Conservation (phyloP, 805 yeast species). For the Yarrowia hollandica region DNA sequence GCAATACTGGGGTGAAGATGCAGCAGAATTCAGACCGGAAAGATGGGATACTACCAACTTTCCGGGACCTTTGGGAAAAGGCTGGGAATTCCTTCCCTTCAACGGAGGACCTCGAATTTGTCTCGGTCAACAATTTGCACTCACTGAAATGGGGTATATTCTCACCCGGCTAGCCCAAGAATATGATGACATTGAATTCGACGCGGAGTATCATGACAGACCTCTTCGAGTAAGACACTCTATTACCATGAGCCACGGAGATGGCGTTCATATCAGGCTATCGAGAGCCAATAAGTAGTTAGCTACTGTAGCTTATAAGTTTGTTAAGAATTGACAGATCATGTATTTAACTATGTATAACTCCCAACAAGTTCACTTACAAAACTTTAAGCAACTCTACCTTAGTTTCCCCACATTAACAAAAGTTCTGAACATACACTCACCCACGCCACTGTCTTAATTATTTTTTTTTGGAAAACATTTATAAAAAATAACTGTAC, state of each 20-base stretch:
- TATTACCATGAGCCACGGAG: slow-evolving; percentile 3
- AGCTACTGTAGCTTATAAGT: too few relatives aligned
- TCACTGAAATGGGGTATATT: slow-evolving; percentile 52
- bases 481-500: too few relatives aligned
- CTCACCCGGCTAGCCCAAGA: slow-evolving; percentile 44
- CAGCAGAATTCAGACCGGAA: slow-evolving; percentile 49
- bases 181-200: background rate
- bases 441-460: too few relatives aligned
- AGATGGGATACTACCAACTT: slow-evolving; percentile 48
- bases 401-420: too few relatives aligned
- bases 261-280: background rate
- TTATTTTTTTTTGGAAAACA: too few relatives aligned
- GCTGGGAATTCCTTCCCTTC: slow-evolving; percentile 47
- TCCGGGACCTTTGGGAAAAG: background rate
- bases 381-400: too few relatives aligned
- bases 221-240: background rate
- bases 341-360: too few relatives aligned
- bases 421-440: too few relatives aligned
- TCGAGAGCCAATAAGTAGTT: background rate
- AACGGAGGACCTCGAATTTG: slow-evolving; percentile 48
- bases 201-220: slow-evolving; percentile 2
- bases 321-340: too few relatives aligned
- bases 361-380: too few relatives aligned
- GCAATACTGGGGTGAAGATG: slow-evolving; percentile 48
- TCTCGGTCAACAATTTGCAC: slow-evolving; percentile 57